phyloP scores from a whole-genome alignment of 1,284 basidiomycete genomes.

The Lentinula novae-zelandiae region DNA sequence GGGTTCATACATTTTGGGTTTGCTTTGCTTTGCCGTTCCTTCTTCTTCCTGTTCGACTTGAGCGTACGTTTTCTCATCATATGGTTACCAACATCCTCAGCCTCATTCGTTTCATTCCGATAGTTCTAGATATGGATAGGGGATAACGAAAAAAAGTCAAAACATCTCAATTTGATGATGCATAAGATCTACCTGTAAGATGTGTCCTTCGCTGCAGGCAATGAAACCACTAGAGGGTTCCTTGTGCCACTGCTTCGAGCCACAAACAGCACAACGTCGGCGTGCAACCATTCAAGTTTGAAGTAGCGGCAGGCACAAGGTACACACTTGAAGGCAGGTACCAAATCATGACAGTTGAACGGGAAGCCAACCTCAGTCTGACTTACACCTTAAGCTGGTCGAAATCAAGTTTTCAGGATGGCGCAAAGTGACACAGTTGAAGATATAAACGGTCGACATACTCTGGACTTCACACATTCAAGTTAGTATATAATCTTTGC shows the following conservation, averaged over 20 bases:
- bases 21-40: constrained; percentile 42
- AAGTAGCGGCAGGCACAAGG: no score
- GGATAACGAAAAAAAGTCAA: not conserved
- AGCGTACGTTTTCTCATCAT: constrained; percentile 57
- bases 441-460: no score
- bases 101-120: constrained; percentile 65
- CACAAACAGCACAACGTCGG: constrained; percentile 62
- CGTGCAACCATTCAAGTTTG: constrained; percentile 45
- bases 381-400: no score
- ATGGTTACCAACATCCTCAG: constrained; percentile 54
- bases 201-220: constrained; percentile 75
- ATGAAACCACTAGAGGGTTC: constrained; percentile 68
- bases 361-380: no score
- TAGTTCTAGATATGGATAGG: constrained; percentile 50
- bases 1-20: constrained; percentile 53
- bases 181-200: constrained; percentile 55
- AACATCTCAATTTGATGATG: not conserved
- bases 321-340: no score
- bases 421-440: no score
- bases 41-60: constrained; percentile 50
- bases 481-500: no score
- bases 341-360: no score
- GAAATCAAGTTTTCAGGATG: no score
- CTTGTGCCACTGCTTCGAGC: constrained; percentile 78
- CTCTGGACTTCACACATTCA: no score